Evolutionary conservation across 1,284 basidiomycete genomes (phyloP).

Genomic region (Boletus semigastroideus): DNA sequence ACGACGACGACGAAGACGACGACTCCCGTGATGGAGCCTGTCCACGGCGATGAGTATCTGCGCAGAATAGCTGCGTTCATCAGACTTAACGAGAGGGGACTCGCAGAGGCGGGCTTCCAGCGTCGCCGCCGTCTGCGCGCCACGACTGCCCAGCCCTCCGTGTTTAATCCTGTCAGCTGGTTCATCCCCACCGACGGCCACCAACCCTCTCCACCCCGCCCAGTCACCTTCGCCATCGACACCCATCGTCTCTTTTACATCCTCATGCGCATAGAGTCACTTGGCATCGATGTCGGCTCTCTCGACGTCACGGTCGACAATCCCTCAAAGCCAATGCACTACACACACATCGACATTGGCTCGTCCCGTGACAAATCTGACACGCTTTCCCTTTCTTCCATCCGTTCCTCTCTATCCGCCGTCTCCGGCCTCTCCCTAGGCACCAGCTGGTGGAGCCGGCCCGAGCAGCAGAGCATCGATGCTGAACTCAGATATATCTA

Average conservation of each 20-base stretch:
- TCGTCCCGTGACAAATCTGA: constrained; percentile 64
- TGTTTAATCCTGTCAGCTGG: constrained; percentile 67
- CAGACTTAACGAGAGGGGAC: constrained; percentile 63
- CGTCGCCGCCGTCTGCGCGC: constrained; percentile 48
- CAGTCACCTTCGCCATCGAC: constrained; percentile 69
- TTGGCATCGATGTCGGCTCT: constrained; percentile 74
- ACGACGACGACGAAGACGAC: constrained; percentile 15
- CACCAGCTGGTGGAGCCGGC: constrained; percentile 64
- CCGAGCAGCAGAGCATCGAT: constrained; percentile 60
- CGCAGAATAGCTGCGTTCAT: constrained; percentile 67
- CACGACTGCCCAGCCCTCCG: constrained; percentile 37
- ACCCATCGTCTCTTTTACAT: constrained; percentile 86
- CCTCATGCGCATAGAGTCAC: constrained; percentile 81
- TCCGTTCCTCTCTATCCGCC: constrained; percentile 75
- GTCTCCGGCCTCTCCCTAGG: constrained; percentile 76
- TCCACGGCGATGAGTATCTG: constrained; percentile 74
- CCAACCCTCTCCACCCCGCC: constrained; percentile 41
- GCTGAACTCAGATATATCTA: constrained; percentile 82
- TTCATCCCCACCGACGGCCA: constrained; percentile 40
- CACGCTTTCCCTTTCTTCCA: constrained; percentile 74
- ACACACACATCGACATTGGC: constrained; percentile 54
- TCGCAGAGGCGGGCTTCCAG: constrained; percentile 63
- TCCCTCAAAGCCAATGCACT: constrained; percentile 73
- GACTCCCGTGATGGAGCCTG: constrained; percentile 50
- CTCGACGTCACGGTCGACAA: constrained; percentile 75